Evolutionary conservation across 164 flowering plant genomes (phyloP), one percentile per base, ranked within the genome.

Genomic region (Litsea cubeba): DNA sequence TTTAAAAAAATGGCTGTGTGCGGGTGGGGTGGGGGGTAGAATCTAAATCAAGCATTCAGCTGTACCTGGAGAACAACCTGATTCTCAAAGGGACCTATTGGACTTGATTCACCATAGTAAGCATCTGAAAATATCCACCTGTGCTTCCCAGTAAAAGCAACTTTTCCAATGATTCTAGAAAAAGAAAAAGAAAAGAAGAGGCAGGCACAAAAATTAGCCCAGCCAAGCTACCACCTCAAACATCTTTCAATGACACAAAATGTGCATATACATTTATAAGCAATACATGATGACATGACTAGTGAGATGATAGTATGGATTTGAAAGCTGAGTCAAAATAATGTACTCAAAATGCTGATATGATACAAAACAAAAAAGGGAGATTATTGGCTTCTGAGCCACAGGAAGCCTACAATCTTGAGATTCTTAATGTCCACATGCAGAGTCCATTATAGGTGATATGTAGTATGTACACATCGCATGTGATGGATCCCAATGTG

Each of bases 71-170:
- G 79, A 22, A 57, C 62, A 68, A 81, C 81, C 81, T 75, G 79
- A 63, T 62, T 73, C 32, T 54, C 77, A 72, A 58, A 54, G 30
- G 83, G 81, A 28, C 62, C 73, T 17, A 57, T 28, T 22, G 81
- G 73, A 75, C 75, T 77, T 76, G 79, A 76, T n/a, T 79, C 86
- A 69, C 32, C 79, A 64, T 35, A 71, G 54, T 62, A 74, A 68
- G 82, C 68, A 78, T 90, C 91, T 62, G 88, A 80, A 76, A 76
- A 81, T 66, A 94, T 75, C 97, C 95, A 94, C 23, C 57, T 74
- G 70, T 90, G 85, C 72, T 82, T 85, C 69, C 89, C 91, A 69
- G 81, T 80, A 70, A 84, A 82, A 83, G 94, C 95, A 74, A 84
- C 86, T 84, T 81, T 83, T 30, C 98, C 98, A 76, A 91, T 80